phyloP scores from a whole-genome alignment of 345 rosid genomes.

The Streptanthus diversifolius region DNA sequence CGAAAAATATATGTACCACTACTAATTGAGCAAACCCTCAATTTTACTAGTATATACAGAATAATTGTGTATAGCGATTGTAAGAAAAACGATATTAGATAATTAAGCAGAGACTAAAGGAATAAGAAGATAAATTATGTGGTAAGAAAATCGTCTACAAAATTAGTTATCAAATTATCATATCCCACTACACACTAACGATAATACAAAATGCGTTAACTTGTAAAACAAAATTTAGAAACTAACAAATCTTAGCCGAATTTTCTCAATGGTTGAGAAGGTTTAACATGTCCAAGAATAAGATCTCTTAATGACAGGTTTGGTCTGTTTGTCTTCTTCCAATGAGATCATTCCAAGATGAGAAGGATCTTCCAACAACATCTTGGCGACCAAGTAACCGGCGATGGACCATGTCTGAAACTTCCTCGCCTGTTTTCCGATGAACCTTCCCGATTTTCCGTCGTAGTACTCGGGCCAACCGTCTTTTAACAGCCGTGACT shows the following conservation, averaged over 20 bases:
- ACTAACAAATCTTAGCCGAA: conserved; percentile 12
- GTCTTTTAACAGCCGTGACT: conserved; percentile 50
- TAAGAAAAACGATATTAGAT: background rate
- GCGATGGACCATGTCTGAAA: conserved; percentile 71
- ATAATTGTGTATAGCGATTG: background rate
- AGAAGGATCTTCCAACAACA: conserved; percentile 69
- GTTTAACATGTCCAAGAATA: conserved; percentile 50
- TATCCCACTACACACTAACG: background rate
- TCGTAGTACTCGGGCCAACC: conserved; percentile 74
- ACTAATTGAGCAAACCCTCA: background rate
- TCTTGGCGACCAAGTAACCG: conserved; percentile 64
- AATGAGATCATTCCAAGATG: conserved; percentile 60
- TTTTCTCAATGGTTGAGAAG: background rate
- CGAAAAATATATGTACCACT: background rate
- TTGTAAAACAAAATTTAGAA: background rate
- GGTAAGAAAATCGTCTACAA: background rate
- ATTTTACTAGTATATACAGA: background rate
- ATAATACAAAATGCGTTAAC: background rate
- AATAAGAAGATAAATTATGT: background rate
- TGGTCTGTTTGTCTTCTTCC: conserved; percentile 64
- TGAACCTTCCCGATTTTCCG: conserved; percentile 51
- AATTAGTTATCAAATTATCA: background rate
- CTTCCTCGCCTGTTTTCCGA: conserved; percentile 64
- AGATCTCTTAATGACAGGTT: conserved; percentile 56
- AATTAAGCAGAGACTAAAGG: background rate